Conservation (phyloP, 768 basidiomycete genomes). For the Rhizopogon vesiculosus region DNA sequence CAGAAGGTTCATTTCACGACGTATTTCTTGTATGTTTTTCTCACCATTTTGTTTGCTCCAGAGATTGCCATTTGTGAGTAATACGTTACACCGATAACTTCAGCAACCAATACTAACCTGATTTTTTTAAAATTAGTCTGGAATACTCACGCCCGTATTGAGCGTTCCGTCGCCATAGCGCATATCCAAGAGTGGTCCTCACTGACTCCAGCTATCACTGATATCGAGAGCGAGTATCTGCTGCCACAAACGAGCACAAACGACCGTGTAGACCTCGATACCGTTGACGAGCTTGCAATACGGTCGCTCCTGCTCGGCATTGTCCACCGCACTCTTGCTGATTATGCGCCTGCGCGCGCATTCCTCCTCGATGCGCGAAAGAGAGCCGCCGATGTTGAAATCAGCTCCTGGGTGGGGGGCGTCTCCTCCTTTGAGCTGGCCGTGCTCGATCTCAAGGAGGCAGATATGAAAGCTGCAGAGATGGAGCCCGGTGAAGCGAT, state of each 20-base stretch:
- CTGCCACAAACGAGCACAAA: background rate
- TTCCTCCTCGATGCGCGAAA: constrained; percentile 50
- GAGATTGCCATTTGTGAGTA: constrained; percentile 69
- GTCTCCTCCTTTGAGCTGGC: constrained; percentile 68
- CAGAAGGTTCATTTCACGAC: constrained; percentile 52
- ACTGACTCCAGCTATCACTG: constrained; percentile 41
- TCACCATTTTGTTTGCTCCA: constrained; percentile 18
- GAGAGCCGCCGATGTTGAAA: constrained; percentile 34
- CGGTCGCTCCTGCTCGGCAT: constrained; percentile 68
- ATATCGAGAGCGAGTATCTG: constrained; percentile 27
- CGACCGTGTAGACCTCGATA: constrained; percentile 47
- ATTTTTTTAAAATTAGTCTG: constrained; percentile 46
- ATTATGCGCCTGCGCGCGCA: constrained; percentile 37
- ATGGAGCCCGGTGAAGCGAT: constrained; percentile 26
- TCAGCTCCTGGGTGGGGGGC: constrained; percentile 65
- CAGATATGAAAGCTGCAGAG: constrained; percentile 30
- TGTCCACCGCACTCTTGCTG: constrained; percentile 52
- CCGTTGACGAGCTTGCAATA: constrained; percentile 64
- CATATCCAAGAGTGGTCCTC: constrained; percentile 54
- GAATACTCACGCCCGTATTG: constrained; percentile 70
- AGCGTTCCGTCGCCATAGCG: constrained; percentile 43
- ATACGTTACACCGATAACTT: background rate
- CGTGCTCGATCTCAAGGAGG: constrained; percentile 63
- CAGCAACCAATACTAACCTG: constrained; percentile 3
- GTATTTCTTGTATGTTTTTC: background rate